Conservation (phyloP, 371 early-diverging fungal species). For the Mucor irregularis region DNA sequence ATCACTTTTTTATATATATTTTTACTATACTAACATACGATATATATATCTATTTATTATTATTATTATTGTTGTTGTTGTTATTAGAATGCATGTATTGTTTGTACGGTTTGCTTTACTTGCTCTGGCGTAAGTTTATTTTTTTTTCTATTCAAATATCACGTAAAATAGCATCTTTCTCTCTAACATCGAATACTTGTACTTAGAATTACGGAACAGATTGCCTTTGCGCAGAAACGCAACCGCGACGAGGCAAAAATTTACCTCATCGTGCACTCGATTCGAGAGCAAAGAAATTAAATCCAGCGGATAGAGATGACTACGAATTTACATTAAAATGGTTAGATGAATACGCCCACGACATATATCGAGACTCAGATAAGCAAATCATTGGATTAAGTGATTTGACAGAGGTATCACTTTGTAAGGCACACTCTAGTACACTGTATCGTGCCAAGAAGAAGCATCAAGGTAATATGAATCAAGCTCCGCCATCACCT, state of each 20-base stretch:
- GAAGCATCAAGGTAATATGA: constrained; percentile 34
- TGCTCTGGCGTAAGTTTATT: constrained; percentile 41
- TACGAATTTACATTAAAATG: constrained; percentile 49
- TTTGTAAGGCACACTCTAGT: constrained; percentile 56
- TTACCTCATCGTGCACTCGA: constrained; percentile 47
- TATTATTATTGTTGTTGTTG: no score
- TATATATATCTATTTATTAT: no score
- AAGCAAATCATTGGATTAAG: constrained; percentile 34
- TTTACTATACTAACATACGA: neutral
- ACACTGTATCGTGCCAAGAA: constrained; percentile 55
- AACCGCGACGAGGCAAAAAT: constrained; percentile 54
- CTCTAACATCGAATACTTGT: neutral
- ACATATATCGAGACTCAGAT: constrained; percentile 35
- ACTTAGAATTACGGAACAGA: constrained; percentile 44
- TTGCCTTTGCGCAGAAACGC: constrained; percentile 47
- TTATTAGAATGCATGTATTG: constrained; percentile 57
- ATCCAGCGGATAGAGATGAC: constrained; percentile 42
- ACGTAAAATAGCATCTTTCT: neutral
- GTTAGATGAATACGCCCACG: constrained; percentile 46
- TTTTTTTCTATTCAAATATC: neutral
- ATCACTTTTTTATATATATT: neutral
- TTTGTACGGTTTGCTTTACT: constrained; percentile 53
- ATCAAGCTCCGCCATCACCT: constrained; percentile 47
- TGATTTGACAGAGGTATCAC: constrained; percentile 44
- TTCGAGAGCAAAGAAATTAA: constrained; percentile 49